Percentiles rank a stretch among this genome's conserved stretches.
Evolutionary conservation across 164 flowering plant genomes (phyloP).

Genomic region (Platanus orientalis): DNA sequence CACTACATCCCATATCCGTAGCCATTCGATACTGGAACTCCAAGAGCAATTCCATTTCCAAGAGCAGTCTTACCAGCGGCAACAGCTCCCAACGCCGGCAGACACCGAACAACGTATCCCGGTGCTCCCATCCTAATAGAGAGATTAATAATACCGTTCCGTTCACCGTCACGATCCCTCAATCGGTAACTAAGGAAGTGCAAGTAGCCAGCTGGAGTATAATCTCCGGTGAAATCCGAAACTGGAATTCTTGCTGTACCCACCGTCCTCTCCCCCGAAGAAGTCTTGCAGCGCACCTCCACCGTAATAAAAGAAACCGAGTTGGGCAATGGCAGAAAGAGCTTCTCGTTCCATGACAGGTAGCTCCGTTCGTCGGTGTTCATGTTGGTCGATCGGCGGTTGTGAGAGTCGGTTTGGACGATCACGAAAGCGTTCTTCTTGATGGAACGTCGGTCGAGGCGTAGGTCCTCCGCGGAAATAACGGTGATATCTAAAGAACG

Average conservation of each 20-base stretch:
- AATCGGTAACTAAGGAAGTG: constrained; percentile 64
- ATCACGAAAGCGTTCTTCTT: constrained; percentile 33
- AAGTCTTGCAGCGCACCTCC: constrained; percentile 32
- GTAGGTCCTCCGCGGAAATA: constrained; percentile 35
- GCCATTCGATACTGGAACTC: constrained; percentile 7
- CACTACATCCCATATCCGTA: background rate
- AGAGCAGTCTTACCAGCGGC: background rate
- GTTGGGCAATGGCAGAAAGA: constrained; percentile 27
- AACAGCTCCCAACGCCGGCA: background rate
- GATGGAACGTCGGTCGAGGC: constrained; percentile 16
- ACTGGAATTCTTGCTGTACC: constrained; percentile 44
- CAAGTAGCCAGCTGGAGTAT: constrained; percentile 33
- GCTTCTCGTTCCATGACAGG: constrained; percentile 45
- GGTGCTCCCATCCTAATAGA: constrained; percentile 33
- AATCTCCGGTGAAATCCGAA: constrained; percentile 44
- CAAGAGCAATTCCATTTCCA: constrained; percentile 10
- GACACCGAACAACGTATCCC: background rate
- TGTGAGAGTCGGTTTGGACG: constrained; percentile 18
- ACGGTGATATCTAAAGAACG: constrained; percentile 34
- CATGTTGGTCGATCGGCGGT: constrained; percentile 12
- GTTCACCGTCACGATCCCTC: constrained; percentile 31
- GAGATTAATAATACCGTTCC: too few relatives aligned
- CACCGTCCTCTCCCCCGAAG: constrained; percentile 19
- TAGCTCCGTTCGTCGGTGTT: constrained; percentile 33
- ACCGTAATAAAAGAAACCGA: constrained; percentile 20